These are phyloP conservation scores for Coemansia reversa DNA, from an alignment of 192 early-diverging fungal species.

Conservation along the genomic window DNA sequence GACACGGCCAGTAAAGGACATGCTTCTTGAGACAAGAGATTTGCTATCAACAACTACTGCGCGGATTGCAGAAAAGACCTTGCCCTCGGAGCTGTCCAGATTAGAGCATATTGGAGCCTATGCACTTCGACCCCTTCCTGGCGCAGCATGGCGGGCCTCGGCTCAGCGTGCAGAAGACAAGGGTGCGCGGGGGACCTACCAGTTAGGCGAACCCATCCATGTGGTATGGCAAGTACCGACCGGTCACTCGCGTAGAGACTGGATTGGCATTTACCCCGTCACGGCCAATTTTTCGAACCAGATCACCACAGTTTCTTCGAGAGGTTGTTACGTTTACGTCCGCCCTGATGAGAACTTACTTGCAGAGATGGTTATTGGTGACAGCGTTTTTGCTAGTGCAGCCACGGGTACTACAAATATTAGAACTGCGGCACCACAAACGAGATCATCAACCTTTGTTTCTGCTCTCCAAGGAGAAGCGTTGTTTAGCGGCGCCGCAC, in stretches of 20 bases:
- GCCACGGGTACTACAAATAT: neutral
- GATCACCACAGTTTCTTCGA: conserved; percentile 76
- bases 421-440: neutral
- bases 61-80: conserved; percentile 41
- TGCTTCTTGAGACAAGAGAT: conserved; percentile 60
- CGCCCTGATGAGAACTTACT: conserved; percentile 57
- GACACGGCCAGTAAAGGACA: conserved; percentile 59
- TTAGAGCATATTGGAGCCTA: conserved; percentile 26
- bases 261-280: conserved; percentile 90
- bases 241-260: conserved; percentile 75
- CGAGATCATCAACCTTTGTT: neutral
- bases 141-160: conserved; percentile 23
- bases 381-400: conserved; percentile 45
- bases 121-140: conserved; percentile 28
- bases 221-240: conserved; percentile 75
- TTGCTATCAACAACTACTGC: conserved; percentile 47
- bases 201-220: conserved; percentile 74
- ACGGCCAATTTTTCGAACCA: conserved; percentile 70
- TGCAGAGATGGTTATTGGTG: conserved; percentile 57
- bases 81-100: conserved; percentile 42
- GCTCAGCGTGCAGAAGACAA: conserved; percentile 8
- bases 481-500: conserved; percentile 61
- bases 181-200: conserved; percentile 36
- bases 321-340: conserved; percentile 68
- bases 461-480: conserved; percentile 54